phyloP scores from a whole-genome alignment of 495 filamentous ascomycete species.

The Rostrohypoxylon terebratum region DNA sequence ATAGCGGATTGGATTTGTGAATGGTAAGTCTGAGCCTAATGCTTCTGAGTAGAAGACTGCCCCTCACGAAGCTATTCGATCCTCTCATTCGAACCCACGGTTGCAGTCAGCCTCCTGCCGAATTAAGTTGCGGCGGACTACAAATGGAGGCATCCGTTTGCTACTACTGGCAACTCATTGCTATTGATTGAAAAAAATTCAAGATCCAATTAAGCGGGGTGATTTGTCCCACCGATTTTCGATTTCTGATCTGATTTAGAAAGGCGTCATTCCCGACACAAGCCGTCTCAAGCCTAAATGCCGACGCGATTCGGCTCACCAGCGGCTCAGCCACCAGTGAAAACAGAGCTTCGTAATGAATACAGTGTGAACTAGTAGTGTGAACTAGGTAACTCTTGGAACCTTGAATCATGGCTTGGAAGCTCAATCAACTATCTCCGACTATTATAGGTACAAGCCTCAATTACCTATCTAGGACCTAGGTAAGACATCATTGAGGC shows the following conservation, averaged over 20 bases:
- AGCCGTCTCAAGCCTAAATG: conserved; percentile 27
- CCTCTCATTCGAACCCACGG: conserved; percentile 41
- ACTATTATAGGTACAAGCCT: no score
- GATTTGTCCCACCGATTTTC: not conserved
- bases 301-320: no score
- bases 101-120: conserved; percentile 29
- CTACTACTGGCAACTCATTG: not conserved
- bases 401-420: no score
- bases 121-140: conserved; percentile 35
- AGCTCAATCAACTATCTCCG: no score
- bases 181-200: not conserved
- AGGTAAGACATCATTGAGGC: not conserved
- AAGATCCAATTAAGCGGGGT: conserved; percentile 19
- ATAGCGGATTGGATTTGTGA: conserved; percentile 34
- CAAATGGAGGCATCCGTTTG: not conserved
- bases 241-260: not conserved
- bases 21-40: conserved; percentile 42
- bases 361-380: no score
- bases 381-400: no score
- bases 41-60: conserved; percentile 41
- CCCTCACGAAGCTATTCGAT: conserved; percentile 42
- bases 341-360: no score
- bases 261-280: conserved; percentile 18
- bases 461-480: no score
- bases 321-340: no score